A percentile compares a stretch with the other conserved stretches of the same genome.
phyloP scores from a whole-genome alignment of 345 rosid species.

The Camelina neglecta region DNA sequence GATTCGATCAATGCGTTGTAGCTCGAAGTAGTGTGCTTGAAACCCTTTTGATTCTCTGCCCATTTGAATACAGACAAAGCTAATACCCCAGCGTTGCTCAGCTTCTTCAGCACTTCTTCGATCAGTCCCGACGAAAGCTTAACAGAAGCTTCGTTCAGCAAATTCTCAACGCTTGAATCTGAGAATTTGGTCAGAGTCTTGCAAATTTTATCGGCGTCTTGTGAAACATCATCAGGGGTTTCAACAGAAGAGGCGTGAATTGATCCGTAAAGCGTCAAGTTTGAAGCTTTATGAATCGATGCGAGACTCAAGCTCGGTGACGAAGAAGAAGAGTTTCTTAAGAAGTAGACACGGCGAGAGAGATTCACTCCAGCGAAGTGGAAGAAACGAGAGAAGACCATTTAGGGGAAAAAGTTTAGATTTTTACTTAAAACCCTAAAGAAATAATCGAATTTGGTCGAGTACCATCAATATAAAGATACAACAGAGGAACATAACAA shows the following conservation, averaged over 20 bases:
- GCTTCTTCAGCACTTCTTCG: slow-evolving; percentile 65
- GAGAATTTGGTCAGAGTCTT: slow-evolving; percentile 48
- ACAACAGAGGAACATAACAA: slow-evolving; percentile 25
- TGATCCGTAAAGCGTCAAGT: slow-evolving; percentile 23
- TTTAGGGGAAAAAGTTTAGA: slow-evolving; percentile 31
- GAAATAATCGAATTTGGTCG: slow-evolving; percentile 7
- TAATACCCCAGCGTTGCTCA: slow-evolving; percentile 75
- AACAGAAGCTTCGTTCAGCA: slow-evolving; percentile 56
- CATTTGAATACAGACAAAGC: slow-evolving; percentile 75
- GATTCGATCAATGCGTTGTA: slow-evolving; percentile 80
- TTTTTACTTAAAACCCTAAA: background rate
- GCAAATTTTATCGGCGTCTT: slow-evolving; percentile 61
- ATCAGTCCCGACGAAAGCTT: slow-evolving; percentile 57
- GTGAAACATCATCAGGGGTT: slow-evolving; percentile 34
- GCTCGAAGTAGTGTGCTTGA: slow-evolving; percentile 57
- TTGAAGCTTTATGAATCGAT: slow-evolving; percentile 39
- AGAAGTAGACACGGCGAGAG: slow-evolving; percentile 13
- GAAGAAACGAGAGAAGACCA: slow-evolving; percentile 47
- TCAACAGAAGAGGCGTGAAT: slow-evolving; percentile 38
- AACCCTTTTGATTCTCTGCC: slow-evolving; percentile 78
- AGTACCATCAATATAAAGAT: background rate
- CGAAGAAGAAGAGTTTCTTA: background rate
- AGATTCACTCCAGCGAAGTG: slow-evolving; percentile 16
- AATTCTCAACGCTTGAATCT: slow-evolving; percentile 36
- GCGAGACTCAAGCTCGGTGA: slow-evolving; percentile 17